Percentiles rank a stretch among this genome's conserved stretches.
Evolutionary conservation across 495 filamentous ascomycete species (phyloP).

Genomic region (Lasiosphaeria ovina): DNA sequence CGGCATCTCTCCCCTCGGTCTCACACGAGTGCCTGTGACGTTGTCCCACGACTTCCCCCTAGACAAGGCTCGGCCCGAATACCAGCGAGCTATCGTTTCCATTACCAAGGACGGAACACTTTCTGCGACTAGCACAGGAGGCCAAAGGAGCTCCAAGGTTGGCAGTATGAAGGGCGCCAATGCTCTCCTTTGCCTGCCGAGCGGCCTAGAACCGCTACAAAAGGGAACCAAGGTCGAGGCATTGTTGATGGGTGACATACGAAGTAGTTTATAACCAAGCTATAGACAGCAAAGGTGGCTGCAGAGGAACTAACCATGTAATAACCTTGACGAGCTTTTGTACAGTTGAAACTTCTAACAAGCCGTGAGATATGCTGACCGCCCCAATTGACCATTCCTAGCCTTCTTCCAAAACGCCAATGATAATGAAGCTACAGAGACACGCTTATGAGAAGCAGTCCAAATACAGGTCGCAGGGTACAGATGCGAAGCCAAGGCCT

Average conservation of each 20-base stretch:
- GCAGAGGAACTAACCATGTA: conserved; percentile 7
- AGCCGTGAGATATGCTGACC: conserved; percentile 24
- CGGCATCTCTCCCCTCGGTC: conserved; percentile 58
- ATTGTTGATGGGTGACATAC: conserved; percentile 41
- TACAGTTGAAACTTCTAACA: conserved; percentile 29
- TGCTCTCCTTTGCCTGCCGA: conserved; percentile 74
- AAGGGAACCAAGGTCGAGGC: conserved; percentile 47
- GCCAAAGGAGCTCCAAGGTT: conserved; percentile 84
- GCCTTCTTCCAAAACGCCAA: conserved; percentile 36
- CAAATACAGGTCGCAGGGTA: conserved; percentile 12
- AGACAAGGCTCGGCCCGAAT: conserved; percentile 78
- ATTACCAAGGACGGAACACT: conserved; percentile 61
- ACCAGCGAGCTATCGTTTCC: conserved; percentile 71
- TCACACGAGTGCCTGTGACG: conserved; percentile 69
- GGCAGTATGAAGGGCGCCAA: conserved; percentile 88
- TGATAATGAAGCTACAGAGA: conserved; percentile 34
- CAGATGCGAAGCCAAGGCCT: neutral
- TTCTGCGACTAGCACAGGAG: conserved; percentile 79
- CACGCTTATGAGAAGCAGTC: conserved; percentile 23
- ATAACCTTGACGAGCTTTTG: conserved; percentile 27
- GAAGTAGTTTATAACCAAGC: conserved; percentile 24
- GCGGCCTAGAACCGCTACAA: conserved; percentile 39
- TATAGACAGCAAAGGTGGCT: neutral
- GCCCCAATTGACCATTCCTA: conserved; percentile 27
- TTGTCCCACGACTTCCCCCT: conserved; percentile 68